A percentile compares a stretch with the other conserved stretches of the same genome.
Evolutionary conservation across 2,329 filamentous ascomycete genomes (phyloP).

Genomic region (Exophiala sideris): DNA sequence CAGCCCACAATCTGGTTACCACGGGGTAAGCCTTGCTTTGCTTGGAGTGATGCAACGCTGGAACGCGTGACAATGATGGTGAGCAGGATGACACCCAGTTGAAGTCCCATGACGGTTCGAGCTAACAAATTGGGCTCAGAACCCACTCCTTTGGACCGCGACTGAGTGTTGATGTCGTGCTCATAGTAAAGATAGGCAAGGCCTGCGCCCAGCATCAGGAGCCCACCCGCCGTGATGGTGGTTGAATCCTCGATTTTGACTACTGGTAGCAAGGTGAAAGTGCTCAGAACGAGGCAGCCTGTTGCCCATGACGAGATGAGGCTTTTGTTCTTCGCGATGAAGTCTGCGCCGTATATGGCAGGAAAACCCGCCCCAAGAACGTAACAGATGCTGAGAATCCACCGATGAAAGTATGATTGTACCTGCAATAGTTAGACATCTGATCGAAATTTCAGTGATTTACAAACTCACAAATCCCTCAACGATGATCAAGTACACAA

Average conservation of each 20-base stretch:
- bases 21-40: conserved; percentile 75
- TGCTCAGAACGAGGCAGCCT: conserved; percentile 79
- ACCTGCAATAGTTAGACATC: conserved; percentile 54
- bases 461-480: conserved; percentile 63
- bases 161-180: conserved; percentile 53
- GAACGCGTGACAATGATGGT: conserved; percentile 83
- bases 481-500: conserved; percentile 70
- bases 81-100: conserved; percentile 69
- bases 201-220: conserved; percentile 73
- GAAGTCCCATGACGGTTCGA: conserved; percentile 45
- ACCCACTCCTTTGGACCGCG: conserved; percentile 30
- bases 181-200: conserved; percentile 78
- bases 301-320: conserved; percentile 69
- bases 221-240: conserved; percentile 73
- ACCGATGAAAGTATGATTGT: conserved; percentile 84
- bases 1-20: conserved; percentile 88
- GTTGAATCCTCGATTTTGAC: conserved; percentile 76
- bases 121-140: conserved; percentile 33
- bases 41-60: conserved; percentile 78
- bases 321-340: conserved; percentile 63
- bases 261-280: conserved; percentile 83
- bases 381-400: conserved; percentile 80
- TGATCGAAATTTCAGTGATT: neutral
- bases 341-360: conserved; percentile 65
- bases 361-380: conserved; percentile 77